A percentile compares a stretch with the other conserved stretches of the same genome.
Evolutionary conservation across 306 rosid genomes (phyloP).

Genomic region (Castanospermum australe): DNA sequence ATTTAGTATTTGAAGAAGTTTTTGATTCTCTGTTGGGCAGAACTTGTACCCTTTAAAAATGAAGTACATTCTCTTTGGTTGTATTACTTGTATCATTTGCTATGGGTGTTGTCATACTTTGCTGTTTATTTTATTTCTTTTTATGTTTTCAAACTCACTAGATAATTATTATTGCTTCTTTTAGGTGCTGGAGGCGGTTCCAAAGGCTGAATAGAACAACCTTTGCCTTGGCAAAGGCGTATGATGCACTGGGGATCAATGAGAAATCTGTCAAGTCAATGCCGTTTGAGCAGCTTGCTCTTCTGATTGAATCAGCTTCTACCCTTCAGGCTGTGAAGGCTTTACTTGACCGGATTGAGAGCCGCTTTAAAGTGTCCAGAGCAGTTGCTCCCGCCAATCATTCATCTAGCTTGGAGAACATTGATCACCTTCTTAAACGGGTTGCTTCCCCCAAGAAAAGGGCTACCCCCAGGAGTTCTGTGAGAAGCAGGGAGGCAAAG

Average conservation of each 20-base stretch:
- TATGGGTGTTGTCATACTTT: not conserved
- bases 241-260: constrained; percentile 63
- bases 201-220: constrained; percentile 65
- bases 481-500: constrained; percentile 54
- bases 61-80: not conserved
- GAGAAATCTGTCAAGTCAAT: constrained; percentile 68
- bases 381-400: constrained; percentile 45
- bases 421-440: constrained; percentile 88
- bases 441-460: constrained; percentile 84
- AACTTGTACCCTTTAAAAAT: not conserved
- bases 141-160: too few species aligned
- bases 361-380: constrained; percentile 64
- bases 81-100: not conserved
- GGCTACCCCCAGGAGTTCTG: constrained; percentile 56
- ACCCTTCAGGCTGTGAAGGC: constrained; percentile 78
- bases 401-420: constrained; percentile 61
- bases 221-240: constrained; percentile 65
- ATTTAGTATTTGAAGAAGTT: not conserved
- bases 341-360: constrained; percentile 80
- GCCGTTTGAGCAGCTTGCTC: constrained; percentile 89
- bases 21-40: not conserved
- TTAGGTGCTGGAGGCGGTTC: constrained; percentile 90
- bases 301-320: constrained; percentile 74
- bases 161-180: too few species aligned
- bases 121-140: too few species aligned